Evolutionary conservation across 495 filamentous ascomycete genomes (phyloP), one percentile per base, ranked within the genome.

Genomic region (Aspergillus haitiensis): DNA sequence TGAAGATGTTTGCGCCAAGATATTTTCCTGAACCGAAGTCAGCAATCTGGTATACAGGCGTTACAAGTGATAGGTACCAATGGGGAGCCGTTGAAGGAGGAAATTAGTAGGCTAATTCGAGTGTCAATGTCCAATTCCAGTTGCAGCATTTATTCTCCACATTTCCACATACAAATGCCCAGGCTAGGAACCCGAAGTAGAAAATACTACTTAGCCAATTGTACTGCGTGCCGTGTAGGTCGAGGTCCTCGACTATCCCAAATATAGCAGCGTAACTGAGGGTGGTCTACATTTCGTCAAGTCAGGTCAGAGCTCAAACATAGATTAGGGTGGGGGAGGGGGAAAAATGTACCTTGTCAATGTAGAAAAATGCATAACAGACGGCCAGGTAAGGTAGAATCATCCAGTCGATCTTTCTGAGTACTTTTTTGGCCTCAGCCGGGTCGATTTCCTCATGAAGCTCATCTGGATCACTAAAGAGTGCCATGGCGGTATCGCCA

Each of bases 341-440:
- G 32, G 58, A 69, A 10, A 59, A 72, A 59, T 52, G 9, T 47
- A 71, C 75, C 68, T 84, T 83, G 51, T 84, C 82, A 61, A 85
- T 83, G 53, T 83, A 85, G 56, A 84, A 84, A 65, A 86, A 86
- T 0, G 77, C 77, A 69, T 85, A 86, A 55, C 80, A 86, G 39
- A 86, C 77, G 5, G 78, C 80, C 18, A 86, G 64, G 64, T 78
- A 76, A 2, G 77, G 77, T 31, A 80, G 27, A 27, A 78, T 77
- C 75, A 80, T 78, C 8, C 77, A 74, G 61, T 84, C 82, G 54
- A 85, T 84, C 65, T 82, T 86, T 69, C 78, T 74, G 21, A 84
- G 68, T 7, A 86, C 49, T 57, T 68, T 75, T 36, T 65, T 73
- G 46, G 78, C 82, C 55, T 83, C 80, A 5, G 63, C 73, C 0